Conservation (phyloP, 306 rosid species). For the Datisca glomerata region DNA sequence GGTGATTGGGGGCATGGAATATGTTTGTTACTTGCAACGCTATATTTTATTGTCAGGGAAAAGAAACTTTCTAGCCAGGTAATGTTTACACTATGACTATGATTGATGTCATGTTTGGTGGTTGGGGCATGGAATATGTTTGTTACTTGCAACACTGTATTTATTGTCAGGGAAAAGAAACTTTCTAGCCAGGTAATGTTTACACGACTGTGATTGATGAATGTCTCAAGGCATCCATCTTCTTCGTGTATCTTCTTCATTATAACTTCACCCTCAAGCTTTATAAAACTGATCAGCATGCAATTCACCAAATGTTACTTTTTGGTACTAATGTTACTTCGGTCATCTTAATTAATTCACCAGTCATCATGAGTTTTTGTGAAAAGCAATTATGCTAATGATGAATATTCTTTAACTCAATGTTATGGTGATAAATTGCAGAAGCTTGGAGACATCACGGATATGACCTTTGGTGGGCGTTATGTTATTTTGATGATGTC, state of each 20-base stretch:
- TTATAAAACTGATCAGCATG: too few species aligned
- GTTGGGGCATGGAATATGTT: constrained; percentile 98
- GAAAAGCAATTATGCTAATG: too few species aligned
- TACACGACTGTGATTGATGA: too few species aligned
- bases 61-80: constrained; percentile 80
- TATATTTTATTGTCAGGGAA: constrained; percentile 66
- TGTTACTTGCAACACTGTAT: constrained; percentile 68
- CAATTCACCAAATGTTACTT: too few species aligned
- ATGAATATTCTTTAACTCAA: too few species aligned
- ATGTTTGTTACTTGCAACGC: constrained; percentile 70
- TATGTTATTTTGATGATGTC: constrained; percentile 87
- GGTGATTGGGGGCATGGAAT: constrained; percentile 99
- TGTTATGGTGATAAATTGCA: constrained; percentile 22
- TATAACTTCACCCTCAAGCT: too few species aligned
- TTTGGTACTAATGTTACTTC: too few species aligned
- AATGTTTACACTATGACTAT: too few species aligned
- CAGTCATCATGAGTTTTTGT: too few species aligned
- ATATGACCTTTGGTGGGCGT: constrained; percentile 97
- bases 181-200: constrained; percentile 73
- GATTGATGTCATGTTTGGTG: constrained; percentile 99
- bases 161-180: constrained; percentile 59
- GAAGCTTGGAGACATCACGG: constrained; percentile 96
- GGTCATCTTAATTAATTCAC: too few species aligned
- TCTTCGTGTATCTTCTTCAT: too few species aligned
- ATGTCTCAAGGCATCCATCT: too few species aligned